Conservation (phyloP, 108 stramenopile genomes). For the Pseudonitzschia delicatissima region DNA sequence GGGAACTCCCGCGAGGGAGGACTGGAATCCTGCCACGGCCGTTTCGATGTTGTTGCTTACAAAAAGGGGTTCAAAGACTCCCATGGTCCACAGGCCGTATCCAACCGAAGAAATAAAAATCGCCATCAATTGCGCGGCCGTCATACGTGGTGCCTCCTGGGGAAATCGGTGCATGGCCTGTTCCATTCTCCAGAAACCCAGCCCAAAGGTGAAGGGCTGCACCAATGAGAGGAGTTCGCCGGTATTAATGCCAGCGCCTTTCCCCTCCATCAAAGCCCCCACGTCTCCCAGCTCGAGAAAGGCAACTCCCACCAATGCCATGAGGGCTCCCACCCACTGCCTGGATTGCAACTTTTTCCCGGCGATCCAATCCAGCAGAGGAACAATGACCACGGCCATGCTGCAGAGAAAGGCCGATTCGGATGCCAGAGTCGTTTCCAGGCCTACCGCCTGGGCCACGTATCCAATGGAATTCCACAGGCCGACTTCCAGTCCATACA, state of each 20-base stretch:
- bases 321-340: conserved; percentile 49
- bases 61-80: conserved; percentile 8
- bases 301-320: conserved; percentile 85
- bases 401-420: conserved; percentile 91
- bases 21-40: conserved; percentile 8
- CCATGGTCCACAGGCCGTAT: conserved; percentile 25
- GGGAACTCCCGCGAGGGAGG: conserved; percentile 21
- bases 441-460: conserved; percentile 83
- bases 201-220: conserved; percentile 85
- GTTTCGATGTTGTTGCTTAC: conserved; percentile 8
- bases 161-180: conserved; percentile 63
- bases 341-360: conserved; percentile 49
- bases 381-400: conserved; percentile 89
- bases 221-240: conserved; percentile 69
- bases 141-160: conserved; percentile 61
- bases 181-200: conserved; percentile 79
- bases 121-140: conserved; percentile 80
- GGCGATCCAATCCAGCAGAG: conserved; percentile 69
- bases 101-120: conserved; percentile 56
- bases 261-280: conserved; percentile 3
- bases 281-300: conserved; percentile 70
- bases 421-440: conserved; percentile 75
- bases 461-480: conserved; percentile 82
- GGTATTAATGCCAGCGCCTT: conserved; percentile 15
- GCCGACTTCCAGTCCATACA: conserved; percentile 87